Conservation (phyloP, 306 rosid genomes). For the Dalbergia cultrata region DNA sequence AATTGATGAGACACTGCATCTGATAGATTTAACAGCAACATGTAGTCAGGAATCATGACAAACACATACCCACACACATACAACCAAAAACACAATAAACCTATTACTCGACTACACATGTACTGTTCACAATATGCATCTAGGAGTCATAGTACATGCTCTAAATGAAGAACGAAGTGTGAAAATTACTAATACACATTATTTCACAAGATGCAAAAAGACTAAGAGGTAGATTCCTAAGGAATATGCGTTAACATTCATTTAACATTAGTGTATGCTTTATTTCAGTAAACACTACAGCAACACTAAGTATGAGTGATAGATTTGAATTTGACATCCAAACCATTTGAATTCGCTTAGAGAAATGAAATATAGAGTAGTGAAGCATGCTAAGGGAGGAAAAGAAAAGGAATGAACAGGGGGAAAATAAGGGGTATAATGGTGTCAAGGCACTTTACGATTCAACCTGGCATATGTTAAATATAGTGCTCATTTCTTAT, state of each 20-base stretch:
- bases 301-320: too few relatives aligned
- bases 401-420: background rate
- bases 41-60: background rate
- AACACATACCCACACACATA: background rate
- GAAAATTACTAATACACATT: too few relatives aligned
- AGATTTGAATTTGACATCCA: too few relatives aligned
- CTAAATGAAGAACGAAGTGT: background rate
- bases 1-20: slow-evolving; percentile 82
- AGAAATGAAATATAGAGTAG: slow-evolving; percentile 11
- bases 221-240: too few relatives aligned
- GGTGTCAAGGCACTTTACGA: background rate
- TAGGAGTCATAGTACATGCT: background rate
- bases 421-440: background rate
- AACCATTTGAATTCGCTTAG: background rate
- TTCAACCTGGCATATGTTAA: slow-evolving; percentile 10
- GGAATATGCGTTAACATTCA: too few relatives aligned
- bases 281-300: too few relatives aligned
- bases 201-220: too few relatives aligned
- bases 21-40: slow-evolving; percentile 44
- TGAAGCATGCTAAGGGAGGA: background rate
- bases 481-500: too few relatives aligned
- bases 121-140: too few relatives aligned
- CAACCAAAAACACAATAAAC: background rate
- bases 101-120: background rate
- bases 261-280: too few relatives aligned